Conservation (phyloP, 2,329 filamentous ascomycete species). For the Alternaria arbusti region DNA sequence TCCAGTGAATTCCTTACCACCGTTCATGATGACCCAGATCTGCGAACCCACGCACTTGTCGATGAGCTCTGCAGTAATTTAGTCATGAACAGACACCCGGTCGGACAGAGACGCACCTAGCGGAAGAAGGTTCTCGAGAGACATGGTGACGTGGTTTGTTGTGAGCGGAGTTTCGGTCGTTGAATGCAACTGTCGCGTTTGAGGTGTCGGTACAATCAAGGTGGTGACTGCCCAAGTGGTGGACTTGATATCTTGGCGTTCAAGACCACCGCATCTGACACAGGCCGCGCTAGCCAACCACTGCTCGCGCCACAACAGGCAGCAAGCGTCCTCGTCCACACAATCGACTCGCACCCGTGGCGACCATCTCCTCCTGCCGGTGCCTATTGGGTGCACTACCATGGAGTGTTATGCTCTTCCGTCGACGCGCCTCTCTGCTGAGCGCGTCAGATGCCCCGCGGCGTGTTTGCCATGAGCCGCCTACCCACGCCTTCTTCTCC, state of each 20-base stretch:
- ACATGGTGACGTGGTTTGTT: slow-evolving; percentile 23
- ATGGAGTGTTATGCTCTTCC: slow-evolving; percentile 47
- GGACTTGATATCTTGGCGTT: slow-evolving; percentile 28
- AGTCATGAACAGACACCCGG: slow-evolving; percentile 10
- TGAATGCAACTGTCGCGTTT: slow-evolving; percentile 2
- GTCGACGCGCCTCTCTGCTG: slow-evolving; percentile 34
- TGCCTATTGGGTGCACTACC: slow-evolving; percentile 42
- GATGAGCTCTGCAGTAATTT: slow-evolving; percentile 78
- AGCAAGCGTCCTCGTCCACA: slow-evolving; percentile 12
- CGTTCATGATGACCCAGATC: slow-evolving; percentile 99
- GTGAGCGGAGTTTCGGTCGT: neutral
- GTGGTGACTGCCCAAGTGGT: slow-evolving; percentile 14
- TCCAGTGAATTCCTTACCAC: slow-evolving; percentile 97
- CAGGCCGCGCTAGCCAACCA: slow-evolving; percentile 25
- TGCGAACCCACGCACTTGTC: slow-evolving; percentile 98
- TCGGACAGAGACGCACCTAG: slow-evolving; percentile 28
- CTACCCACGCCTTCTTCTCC: slow-evolving; percentile 4
- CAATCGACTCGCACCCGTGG: neutral
- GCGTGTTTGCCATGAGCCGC: slow-evolving; percentile 24
- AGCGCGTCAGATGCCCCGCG: slow-evolving; percentile 28
- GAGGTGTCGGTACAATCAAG: slow-evolving; percentile 10
- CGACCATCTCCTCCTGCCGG: slow-evolving; percentile 5
- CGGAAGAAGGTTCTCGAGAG: slow-evolving; percentile 39
- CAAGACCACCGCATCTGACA: neutral
- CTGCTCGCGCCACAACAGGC: slow-evolving; percentile 23